Evolutionary conservation across 139 green algal genomes (phyloP).

Genomic region (Coelastrella sp.): DNA sequence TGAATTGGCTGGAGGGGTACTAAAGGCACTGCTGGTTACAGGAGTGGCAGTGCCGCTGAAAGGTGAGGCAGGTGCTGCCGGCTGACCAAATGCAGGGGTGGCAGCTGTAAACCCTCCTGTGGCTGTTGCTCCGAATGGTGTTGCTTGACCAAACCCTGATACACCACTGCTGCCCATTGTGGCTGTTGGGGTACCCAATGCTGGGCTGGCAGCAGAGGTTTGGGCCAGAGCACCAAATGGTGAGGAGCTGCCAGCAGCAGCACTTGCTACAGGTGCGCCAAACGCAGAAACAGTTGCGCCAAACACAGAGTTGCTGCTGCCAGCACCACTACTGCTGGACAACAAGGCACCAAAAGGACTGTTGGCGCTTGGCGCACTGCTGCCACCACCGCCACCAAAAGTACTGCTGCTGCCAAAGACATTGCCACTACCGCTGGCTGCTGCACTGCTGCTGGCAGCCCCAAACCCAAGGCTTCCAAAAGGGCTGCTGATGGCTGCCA

Average conservation of each 20-base stretch:
- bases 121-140: slow-evolving; percentile 3
- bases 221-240: slow-evolving; percentile 5
- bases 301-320: background rate
- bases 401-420: slow-evolving; percentile 24
- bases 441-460: background rate
- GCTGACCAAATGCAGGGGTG: slow-evolving; percentile 25
- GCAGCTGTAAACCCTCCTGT: background rate
- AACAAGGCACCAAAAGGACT: slow-evolving; percentile 20
- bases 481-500: background rate
- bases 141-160: slow-evolving; percentile 32
- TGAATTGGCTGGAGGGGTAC: background rate
- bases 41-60: background rate
- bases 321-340: background rate
- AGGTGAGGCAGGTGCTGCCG: slow-evolving; percentile 21
- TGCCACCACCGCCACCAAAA: slow-evolving; percentile 37
- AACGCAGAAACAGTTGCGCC: background rate
- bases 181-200: slow-evolving; percentile 15
- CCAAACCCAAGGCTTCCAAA: background rate
- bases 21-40: background rate
- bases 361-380: background rate
- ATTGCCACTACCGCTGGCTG: background rate
- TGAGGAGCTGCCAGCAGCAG: background rate
- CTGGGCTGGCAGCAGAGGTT: background rate
- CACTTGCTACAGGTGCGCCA: background rate
- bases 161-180: background rate